These are phyloP conservation scores for Phyllosticta ampelicida DNA, from an alignment of 2,329 filamentous ascomycete species.

Conservation along the genomic window DNA sequence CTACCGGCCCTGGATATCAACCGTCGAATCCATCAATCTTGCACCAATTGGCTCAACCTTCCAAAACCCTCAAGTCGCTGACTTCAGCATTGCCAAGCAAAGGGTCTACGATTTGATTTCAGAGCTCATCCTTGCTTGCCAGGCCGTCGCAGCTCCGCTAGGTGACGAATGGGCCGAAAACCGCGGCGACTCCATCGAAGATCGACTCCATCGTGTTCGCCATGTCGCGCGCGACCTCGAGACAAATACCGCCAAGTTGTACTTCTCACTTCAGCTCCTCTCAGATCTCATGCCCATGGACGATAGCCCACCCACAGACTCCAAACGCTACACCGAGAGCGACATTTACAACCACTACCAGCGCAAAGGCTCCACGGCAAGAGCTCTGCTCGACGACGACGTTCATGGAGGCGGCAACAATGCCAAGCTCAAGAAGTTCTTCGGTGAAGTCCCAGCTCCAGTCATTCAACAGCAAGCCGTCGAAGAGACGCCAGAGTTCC, in stretches of 20 bases:
- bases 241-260: conserved; percentile 75
- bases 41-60: conserved; percentile 66
- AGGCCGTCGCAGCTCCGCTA: conserved; percentile 81
- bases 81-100: conserved; percentile 87
- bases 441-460: conserved; percentile 41
- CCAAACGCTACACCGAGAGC: conserved; percentile 33
- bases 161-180: conserved; percentile 93
- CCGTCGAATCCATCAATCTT: conserved; percentile 86
- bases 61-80: conserved; percentile 73
- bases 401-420: conserved; percentile 30
- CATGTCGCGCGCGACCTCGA: conserved; percentile 71
- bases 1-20: conserved; percentile 80
- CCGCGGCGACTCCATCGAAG: conserved; percentile 81
- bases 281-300: conserved; percentile 60
- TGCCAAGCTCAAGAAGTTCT: conserved; percentile 41
- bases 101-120: conserved; percentile 87
- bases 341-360: conserved; percentile 22
- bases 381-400: conserved; percentile 38
- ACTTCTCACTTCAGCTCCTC: conserved; percentile 76
- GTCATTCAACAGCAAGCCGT: conserved; percentile 36
- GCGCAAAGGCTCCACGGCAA: conserved; percentile 27
- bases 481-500: conserved; percentile 73
- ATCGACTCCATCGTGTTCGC: conserved; percentile 70
- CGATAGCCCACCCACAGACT: conserved; percentile 21
- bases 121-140: conserved; percentile 77